These are phyloP conservation scores for Lanmaoa pseudosensibilis DNA, from an alignment of 768 basidiomycete genomes.

Conservation along the genomic window DNA sequence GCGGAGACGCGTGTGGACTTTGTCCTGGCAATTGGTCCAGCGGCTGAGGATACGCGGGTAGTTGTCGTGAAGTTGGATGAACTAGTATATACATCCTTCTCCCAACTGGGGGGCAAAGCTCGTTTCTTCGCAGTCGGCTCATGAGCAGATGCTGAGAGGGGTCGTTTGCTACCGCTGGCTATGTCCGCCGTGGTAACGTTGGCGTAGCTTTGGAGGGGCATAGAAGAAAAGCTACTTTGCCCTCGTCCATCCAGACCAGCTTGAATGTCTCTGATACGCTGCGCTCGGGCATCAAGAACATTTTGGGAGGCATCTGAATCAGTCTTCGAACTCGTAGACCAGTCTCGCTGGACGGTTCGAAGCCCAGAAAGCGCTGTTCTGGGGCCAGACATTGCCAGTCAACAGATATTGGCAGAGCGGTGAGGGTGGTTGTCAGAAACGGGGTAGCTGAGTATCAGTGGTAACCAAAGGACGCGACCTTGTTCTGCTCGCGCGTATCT, in stretches of 20 bases:
- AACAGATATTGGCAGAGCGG: not conserved
- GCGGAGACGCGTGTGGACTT: conserved; percentile 3
- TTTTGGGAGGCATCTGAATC: conserved; percentile 22
- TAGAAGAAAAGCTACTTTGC: conserved; percentile 21
- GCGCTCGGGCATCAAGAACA: conserved; percentile 25
- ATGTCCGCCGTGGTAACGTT: conserved; percentile 17
- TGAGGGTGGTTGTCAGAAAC: not conserved
- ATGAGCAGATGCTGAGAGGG: conserved; percentile 20
- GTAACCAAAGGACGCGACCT: not conserved
- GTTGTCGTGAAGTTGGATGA: conserved; percentile 35
- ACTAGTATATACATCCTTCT: conserved; percentile 36
- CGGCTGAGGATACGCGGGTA: conserved; percentile 12
- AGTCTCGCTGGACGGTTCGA: conserved; percentile 60
- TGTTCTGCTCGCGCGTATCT: not conserved
- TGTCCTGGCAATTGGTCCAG: conserved; percentile 10
- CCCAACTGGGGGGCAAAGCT: conserved; percentile 54
- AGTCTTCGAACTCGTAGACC: conserved; percentile 47
- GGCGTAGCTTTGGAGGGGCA: conserved; percentile 11
- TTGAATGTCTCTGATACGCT: conserved; percentile 59
- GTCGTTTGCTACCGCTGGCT: conserved; percentile 36
- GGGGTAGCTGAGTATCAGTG: not conserved
- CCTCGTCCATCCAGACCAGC: conserved; percentile 50
- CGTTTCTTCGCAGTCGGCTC: conserved; percentile 50
- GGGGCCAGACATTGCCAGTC: conserved; percentile 29
- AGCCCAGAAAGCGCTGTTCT: conserved; percentile 56